Evolutionary conservation across 2,329 filamentous ascomycete species (phyloP), one percentile per base, ranked within the genome.

Genomic region (Neurospora crassa): DNA sequence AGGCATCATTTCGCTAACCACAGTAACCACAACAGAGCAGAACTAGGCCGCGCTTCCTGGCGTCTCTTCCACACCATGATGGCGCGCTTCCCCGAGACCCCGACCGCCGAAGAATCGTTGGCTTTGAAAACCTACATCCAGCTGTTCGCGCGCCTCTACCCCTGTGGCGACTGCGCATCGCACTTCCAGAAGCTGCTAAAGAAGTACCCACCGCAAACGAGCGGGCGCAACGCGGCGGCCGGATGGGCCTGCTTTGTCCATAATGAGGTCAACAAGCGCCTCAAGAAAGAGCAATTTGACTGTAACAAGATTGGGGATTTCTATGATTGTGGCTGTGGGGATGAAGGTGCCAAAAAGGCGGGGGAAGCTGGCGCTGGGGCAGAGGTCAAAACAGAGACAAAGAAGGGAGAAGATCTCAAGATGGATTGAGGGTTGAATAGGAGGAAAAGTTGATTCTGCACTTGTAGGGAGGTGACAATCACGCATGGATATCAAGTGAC

Each of bases 1-100:
- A 63, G 29, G 8, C 29, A 37, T 63, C 29, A 63, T 11, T 5
- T 63, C 70, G 40, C 73, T 76, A 70, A 75, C 68, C 1, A 40
- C 67, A 70, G 42, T 63, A 63, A 24, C 68, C 24, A 8, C 6
- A 14, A 69, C 76, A 88, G 86, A 78, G 86, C 86, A 76, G 89
- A 91, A 78, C 86, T 91, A 68, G 90, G 90, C 74, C 87, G 88
- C 73, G 88, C 90, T 34, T 87, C 89, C 43, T 92, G 90, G 90
- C 90, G 90, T 77, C 85, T 92, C 76, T 82, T 92, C 69, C 90
- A 92, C 79, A 91, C 90, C 2, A 91, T 90, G 85, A 89, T 90
- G 83, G 87, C 88, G 12, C 87, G 89, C 59, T 92, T 90, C 80
- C 90, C 90, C 75, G 89, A 91, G 70, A 83, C 88, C 75, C 89